A percentile compares a stretch with the other conserved stretches of the same genome.
Conservation (phyloP, 148 eudicot species). For the Camellia japonica region DNA sequence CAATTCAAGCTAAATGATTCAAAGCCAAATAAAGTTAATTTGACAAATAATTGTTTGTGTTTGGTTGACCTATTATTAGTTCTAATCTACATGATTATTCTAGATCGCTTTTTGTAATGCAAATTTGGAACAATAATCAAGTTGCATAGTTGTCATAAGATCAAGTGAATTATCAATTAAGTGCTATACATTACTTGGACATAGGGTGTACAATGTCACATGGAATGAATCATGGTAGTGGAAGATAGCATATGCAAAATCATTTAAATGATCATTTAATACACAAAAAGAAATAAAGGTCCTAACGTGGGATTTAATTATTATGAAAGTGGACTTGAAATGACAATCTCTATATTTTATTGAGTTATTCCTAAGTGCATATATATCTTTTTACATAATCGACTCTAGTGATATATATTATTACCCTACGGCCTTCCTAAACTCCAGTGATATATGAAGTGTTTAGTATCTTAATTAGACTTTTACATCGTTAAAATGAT, state of each 20-base stretch:
- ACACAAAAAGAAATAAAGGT: background rate
- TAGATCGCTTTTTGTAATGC: too few relatives aligned
- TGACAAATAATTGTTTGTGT: too few relatives aligned
- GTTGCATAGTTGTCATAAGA: too few relatives aligned
- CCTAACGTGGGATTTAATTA: background rate
- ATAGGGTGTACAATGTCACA: background rate
- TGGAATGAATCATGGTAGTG: background rate
- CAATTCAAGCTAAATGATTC: too few relatives aligned
- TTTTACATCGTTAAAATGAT: too few relatives aligned
- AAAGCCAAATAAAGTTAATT: too few relatives aligned
- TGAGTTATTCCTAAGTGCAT: background rate
- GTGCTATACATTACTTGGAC: background rate
- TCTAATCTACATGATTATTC: too few relatives aligned
- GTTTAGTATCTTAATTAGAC: too few relatives aligned
- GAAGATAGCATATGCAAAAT: background rate
- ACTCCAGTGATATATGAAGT: too few relatives aligned
- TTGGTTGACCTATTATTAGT: too few relatives aligned
- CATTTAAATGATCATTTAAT: background rate
- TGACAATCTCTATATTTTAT: slow-evolving; percentile 3
- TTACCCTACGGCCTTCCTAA: background rate
- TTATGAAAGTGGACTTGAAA: background rate
- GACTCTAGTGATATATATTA: background rate
- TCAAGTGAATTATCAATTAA: too few relatives aligned
- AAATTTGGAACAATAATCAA: too few relatives aligned
- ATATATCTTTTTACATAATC: background rate